Conservation (phyloP, 345 rosid genomes). For the Angophora floribunda region DNA sequence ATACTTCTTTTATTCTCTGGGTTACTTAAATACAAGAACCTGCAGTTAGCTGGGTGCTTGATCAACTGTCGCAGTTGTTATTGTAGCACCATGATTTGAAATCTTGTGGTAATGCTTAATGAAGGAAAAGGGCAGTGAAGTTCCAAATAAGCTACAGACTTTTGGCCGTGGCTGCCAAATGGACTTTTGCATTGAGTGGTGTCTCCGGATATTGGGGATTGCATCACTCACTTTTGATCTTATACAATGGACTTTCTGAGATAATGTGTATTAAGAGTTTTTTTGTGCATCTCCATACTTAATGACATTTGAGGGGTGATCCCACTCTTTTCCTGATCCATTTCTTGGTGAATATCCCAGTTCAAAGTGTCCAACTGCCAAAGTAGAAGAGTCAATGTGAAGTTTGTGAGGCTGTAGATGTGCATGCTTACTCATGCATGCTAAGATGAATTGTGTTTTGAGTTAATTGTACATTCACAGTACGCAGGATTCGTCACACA, state of each 20-base stretch:
- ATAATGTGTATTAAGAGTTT: not conserved
- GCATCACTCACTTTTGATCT: not conserved
- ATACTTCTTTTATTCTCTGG: not conserved
- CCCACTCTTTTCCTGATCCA: not conserved
- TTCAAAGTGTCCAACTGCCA: not conserved
- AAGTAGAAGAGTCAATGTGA: not conserved
- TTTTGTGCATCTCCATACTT: not conserved
- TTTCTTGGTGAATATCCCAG: not conserved
- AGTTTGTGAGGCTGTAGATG: not conserved
- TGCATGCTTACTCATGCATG: not conserved
- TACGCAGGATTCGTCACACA: constrained; percentile 52
- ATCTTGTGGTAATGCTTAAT: not conserved
- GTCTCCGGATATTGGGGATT: not conserved
- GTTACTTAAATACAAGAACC: not conserved
- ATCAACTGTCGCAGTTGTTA: not conserved
- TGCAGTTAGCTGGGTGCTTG: not conserved
- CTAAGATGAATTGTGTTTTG: not conserved
- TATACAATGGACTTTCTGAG: not conserved
- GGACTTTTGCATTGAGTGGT: not conserved
- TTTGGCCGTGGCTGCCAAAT: not conserved
- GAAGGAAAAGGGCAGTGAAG: not conserved
- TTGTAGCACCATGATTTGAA: not conserved
- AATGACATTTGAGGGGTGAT: not conserved
- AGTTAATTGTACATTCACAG: constrained; percentile 22
- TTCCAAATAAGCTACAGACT: not conserved